Conservation (phyloP, 179 eudicot species). For the Amaranthus tricolor region DNA sequence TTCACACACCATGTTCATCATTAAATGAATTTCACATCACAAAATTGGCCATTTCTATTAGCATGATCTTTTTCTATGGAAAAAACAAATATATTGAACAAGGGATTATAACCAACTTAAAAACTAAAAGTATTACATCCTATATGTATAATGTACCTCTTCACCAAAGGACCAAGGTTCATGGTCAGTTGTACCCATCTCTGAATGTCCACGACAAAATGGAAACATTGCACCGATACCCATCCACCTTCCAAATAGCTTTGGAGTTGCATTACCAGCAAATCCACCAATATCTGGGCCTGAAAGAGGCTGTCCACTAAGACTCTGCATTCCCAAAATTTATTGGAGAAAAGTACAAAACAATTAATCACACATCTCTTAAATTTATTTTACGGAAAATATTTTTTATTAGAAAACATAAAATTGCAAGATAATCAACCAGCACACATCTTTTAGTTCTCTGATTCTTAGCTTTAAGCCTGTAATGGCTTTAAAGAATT, state of each 20-base stretch:
- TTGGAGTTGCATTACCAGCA: constrained; percentile 97
- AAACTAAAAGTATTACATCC: background rate
- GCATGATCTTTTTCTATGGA: background rate
- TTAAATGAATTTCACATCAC: background rate
- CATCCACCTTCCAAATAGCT: constrained; percentile 97
- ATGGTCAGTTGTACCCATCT: constrained; percentile 65
- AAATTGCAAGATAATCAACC: too few relatives aligned
- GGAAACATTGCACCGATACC: constrained; percentile 95
- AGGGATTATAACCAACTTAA: background rate
- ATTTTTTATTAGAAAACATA: too few relatives aligned
- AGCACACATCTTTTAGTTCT: background rate
- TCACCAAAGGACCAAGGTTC: constrained; percentile 98
- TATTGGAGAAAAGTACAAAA: background rate
- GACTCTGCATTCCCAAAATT: constrained; percentile 48
- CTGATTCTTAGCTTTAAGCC: background rate
- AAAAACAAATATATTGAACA: constrained; percentile 7
- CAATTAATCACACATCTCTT: background rate
- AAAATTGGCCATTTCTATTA: background rate
- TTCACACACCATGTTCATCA: background rate
- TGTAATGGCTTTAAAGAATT: too few relatives aligned
- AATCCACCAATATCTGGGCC: constrained; percentile 99
- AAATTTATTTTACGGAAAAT: too few relatives aligned
- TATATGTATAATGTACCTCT: constrained; percentile 52
- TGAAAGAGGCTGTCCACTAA: constrained; percentile 96
- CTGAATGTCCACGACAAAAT: constrained; percentile 94